A percentile compares a stretch with the other conserved stretches of the same genome.
These are phyloP conservation scores for Pontederia crassipes DNA, from an alignment of 176 grass and related monocot genomes.

Conservation along the genomic window DNA sequence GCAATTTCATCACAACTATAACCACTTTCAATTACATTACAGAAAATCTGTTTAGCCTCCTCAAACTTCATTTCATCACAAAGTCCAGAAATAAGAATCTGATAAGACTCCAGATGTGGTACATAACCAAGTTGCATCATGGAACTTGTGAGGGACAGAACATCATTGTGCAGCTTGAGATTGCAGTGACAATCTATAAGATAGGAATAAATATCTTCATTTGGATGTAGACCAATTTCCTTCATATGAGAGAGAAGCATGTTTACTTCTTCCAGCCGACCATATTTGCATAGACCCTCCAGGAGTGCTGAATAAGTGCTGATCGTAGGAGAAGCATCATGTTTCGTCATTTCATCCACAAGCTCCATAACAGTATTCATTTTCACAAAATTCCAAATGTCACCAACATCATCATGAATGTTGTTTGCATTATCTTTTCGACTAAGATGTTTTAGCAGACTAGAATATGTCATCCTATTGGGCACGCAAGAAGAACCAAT, in stretches of 20 bases:
- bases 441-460: constrained; percentile 46
- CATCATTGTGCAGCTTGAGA: constrained; percentile 33
- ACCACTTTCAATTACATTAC: constrained; percentile 20
- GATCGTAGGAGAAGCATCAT: constrained; percentile 15
- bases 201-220: constrained; percentile 28
- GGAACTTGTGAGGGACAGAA: constrained; percentile 26
- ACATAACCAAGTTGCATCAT: constrained; percentile 39
- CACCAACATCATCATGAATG: constrained; percentile 1
- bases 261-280: constrained; percentile 32
- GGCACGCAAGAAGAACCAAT: constrained; percentile 32
- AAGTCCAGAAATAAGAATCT: constrained; percentile 43
- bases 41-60: constrained; percentile 38
- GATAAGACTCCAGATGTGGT: constrained; percentile 39
- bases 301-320: constrained; percentile 32
- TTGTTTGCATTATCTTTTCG: constrained; percentile 9
- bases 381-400: constrained; percentile 36
- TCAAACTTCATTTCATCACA: constrained; percentile 31
- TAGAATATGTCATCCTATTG: constrained; percentile 34
- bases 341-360: constrained; percentile 31
- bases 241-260: constrained; percentile 45
- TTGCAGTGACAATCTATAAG: constrained; percentile 45
- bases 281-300: constrained; percentile 32
- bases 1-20: constrained; percentile 61
- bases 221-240: constrained; percentile 29
- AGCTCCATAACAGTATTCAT: constrained; percentile 34